Percentiles rank a stretch among this genome's conserved stretches.
These are phyloP conservation scores for Chlorella sp. DNA, from an alignment of 139 green algal species.

Conservation along the genomic window DNA sequence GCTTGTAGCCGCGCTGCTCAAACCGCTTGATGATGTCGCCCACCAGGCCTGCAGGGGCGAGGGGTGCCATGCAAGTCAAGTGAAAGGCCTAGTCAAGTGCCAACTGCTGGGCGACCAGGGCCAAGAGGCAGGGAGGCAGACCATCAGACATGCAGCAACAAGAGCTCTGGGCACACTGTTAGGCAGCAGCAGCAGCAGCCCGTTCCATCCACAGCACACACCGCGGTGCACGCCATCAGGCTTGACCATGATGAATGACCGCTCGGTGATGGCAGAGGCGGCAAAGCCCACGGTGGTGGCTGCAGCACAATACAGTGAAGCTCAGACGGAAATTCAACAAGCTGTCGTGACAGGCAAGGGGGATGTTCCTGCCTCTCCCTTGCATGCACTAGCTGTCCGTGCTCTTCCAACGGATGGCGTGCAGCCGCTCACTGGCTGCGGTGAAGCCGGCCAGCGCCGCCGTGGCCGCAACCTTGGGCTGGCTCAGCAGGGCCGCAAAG, in stretches of 20 bases:
- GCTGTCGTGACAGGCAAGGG: too few relatives aligned
- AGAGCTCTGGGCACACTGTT: not conserved
- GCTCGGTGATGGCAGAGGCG: slow-evolving; percentile 22
- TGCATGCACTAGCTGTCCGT: too few relatives aligned
- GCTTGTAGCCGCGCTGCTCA: slow-evolving; percentile 75
- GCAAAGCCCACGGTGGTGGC: slow-evolving; percentile 31
- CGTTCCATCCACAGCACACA: too few relatives aligned
- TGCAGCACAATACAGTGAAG: not conserved
- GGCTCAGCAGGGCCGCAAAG: not conserved
- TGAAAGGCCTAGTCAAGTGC: too few relatives aligned
- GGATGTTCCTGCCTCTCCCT: too few relatives aligned
- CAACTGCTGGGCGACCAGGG: too few relatives aligned
- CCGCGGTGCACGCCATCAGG: slow-evolving; percentile 61
- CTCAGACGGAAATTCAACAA: too few relatives aligned
- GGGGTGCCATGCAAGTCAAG: too few relatives aligned
- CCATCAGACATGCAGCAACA: too few relatives aligned
- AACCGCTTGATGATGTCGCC: slow-evolving; percentile 61
- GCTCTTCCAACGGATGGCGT: not conserved
- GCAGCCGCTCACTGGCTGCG: not conserved
- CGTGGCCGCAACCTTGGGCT: not conserved
- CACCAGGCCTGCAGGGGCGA: slow-evolving; percentile 34
- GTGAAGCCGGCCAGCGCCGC: not conserved
- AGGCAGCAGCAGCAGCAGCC: too few relatives aligned
- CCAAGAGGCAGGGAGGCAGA: too few relatives aligned
- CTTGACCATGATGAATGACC: slow-evolving; percentile 64